These are phyloP conservation scores for Suaeda aralocaspica DNA, from an alignment of 148 eudicot genomes.

Conservation along the genomic window DNA sequence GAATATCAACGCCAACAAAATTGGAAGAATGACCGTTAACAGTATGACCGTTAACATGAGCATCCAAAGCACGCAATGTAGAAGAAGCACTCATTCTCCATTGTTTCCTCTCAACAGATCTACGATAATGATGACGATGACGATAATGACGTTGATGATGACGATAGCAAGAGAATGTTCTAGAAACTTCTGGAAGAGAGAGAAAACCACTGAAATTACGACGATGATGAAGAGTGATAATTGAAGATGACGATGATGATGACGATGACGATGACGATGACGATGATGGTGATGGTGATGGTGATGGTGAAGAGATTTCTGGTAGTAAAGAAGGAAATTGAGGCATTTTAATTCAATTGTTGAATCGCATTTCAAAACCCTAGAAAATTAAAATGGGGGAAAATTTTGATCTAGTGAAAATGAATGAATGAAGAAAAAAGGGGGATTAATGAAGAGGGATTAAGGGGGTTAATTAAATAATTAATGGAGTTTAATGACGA, in stretches of 20 bases:
- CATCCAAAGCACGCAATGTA: constrained; percentile 33
- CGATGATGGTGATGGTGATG: constrained; percentile 6
- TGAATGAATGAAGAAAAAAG: too few relatives aligned
- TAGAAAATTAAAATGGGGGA: not conserved
- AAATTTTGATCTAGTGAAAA: too few relatives aligned
- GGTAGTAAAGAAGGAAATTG: not conserved
- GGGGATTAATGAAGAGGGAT: too few relatives aligned
- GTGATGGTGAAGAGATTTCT: constrained; percentile 26
- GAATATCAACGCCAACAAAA: constrained; percentile 54
- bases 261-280: not conserved
- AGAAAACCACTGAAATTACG: not conserved
- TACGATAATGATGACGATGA: not conserved
- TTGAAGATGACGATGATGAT: not conserved
- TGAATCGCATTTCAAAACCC: constrained; percentile 19
- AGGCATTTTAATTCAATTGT: constrained; percentile 22
- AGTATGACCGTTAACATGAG: constrained; percentile 36
- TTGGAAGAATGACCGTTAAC: constrained; percentile 32
- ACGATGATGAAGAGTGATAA: too few relatives aligned
- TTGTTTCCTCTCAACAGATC: not conserved
- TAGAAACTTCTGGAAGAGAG: not conserved
- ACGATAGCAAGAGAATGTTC: not conserved
- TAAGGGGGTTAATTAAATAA: too few relatives aligned
- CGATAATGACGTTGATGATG: not conserved
- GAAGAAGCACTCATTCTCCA: constrained; percentile 28
- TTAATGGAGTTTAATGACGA: too few relatives aligned